Percentiles rank a stretch among this genome's conserved stretches.
Conservation (phyloP, 441 rosid genomes). For the Adansonia gregorii region DNA sequence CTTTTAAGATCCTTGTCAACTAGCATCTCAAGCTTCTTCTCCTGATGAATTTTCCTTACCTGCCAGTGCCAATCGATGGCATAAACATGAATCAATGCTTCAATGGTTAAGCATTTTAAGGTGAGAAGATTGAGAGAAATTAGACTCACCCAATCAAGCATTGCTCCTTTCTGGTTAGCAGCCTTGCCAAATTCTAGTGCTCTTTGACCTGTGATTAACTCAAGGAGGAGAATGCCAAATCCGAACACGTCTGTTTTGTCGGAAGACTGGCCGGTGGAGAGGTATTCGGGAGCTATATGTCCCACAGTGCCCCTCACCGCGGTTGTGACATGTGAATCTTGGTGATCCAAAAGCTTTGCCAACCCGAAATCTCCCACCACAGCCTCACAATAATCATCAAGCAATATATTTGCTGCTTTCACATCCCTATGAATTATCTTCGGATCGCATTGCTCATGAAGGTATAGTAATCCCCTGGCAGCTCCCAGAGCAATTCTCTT, state of each 20-base stretch:
- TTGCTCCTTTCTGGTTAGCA: constrained; percentile 71
- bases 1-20: constrained; percentile 83
- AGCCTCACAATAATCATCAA: constrained; percentile 89
- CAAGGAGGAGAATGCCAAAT: constrained; percentile 72
- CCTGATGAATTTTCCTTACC: constrained; percentile 78
- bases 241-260: constrained; percentile 96
- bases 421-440: constrained; percentile 96
- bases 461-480: constrained; percentile 83
- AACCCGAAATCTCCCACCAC: constrained; percentile 96
- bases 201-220: constrained; percentile 68
- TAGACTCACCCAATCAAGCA: constrained; percentile 68
- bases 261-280: constrained; percentile 89
- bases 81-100: background rate
- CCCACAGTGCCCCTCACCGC: constrained; percentile 82
- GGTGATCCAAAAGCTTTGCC: constrained; percentile 81
- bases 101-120: too few species aligned
- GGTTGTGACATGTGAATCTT: constrained; percentile 74
- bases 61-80: constrained; percentile 30
- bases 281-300: constrained; percentile 78
- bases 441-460: constrained; percentile 96
- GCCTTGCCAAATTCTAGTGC: constrained; percentile 72
- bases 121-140: background rate
- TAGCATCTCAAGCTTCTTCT: constrained; percentile 77
- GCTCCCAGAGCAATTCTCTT: constrained; percentile 76
- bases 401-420: constrained; percentile 90